Evolutionary conservation across 345 rosid species (phyloP).

Genomic region (Syzygium aqueum): DNA sequence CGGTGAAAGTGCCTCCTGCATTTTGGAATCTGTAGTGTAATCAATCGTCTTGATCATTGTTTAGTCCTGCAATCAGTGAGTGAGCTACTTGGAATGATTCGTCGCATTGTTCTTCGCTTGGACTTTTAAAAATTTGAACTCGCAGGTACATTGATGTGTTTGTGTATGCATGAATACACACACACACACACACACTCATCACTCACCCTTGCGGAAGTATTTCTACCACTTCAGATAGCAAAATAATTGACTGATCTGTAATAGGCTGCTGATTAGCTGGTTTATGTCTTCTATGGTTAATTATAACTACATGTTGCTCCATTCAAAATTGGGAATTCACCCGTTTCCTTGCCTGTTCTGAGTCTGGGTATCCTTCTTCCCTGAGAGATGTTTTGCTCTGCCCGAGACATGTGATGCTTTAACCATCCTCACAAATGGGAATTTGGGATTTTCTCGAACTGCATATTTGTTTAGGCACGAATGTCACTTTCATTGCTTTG

Average conservation of each 20-base stretch:
- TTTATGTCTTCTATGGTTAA: background rate
- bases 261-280: background rate
- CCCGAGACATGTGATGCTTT: background rate
- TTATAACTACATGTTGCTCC: background rate
- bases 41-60: background rate
- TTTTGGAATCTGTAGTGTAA: background rate
- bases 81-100: background rate
- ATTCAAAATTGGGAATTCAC: background rate
- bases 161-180: background rate
- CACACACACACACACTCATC: background rate
- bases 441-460: background rate
- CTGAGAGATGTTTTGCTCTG: background rate
- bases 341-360: background rate
- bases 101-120: background rate
- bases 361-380: background rate
- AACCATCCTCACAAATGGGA: background rate
- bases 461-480: background rate
- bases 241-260: background rate
- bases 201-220: background rate
- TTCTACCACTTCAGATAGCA: background rate
- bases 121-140: background rate
- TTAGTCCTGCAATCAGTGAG: background rate
- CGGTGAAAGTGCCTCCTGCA: background rate
- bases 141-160: background rate
- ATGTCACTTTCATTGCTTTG: background rate